These are phyloP conservation scores for Thuidium tamariscinum DNA, from an alignment of 225 moss, liverwort and hornwort species.

Conservation along the genomic window DNA sequence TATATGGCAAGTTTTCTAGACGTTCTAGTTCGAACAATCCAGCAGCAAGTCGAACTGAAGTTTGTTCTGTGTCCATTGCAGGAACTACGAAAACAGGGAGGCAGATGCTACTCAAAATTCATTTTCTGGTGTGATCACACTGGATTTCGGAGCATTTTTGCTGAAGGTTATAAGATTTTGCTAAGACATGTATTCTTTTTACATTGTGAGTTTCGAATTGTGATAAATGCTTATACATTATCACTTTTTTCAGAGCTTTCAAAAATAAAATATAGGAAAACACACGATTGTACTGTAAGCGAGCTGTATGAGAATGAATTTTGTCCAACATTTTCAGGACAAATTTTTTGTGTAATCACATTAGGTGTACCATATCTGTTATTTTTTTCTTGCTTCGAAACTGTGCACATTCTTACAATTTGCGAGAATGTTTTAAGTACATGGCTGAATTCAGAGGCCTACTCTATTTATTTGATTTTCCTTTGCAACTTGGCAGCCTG, in stretches of 20 bases:
- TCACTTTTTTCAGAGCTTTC: constrained; percentile 7
- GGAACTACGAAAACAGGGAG: background rate
- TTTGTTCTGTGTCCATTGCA: background rate
- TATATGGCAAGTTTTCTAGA: background rate
- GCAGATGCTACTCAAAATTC: constrained; percentile 3
- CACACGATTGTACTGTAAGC: background rate
- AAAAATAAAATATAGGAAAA: background rate
- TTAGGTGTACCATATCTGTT: background rate
- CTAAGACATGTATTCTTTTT: constrained; percentile 11
- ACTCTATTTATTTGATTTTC: background rate
- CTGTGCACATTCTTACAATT: background rate
- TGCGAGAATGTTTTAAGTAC: background rate
- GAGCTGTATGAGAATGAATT: constrained; percentile 1
- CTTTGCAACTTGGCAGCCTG: background rate
- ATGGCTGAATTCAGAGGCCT: background rate
- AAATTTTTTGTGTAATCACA: background rate
- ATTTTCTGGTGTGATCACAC: constrained; percentile 10
- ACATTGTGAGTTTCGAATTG: constrained; percentile 11
- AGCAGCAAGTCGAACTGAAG: background rate
- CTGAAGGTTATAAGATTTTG: constrained; percentile 13
- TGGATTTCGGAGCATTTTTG: constrained; percentile 14
- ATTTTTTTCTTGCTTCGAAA: background rate
- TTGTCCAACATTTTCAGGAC: background rate
- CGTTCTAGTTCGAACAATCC: background rate
- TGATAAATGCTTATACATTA: background rate